Evolutionary conservation across 2,329 filamentous ascomycete species (phyloP).

Genomic region (Teratosphaeria gauchensis): DNA sequence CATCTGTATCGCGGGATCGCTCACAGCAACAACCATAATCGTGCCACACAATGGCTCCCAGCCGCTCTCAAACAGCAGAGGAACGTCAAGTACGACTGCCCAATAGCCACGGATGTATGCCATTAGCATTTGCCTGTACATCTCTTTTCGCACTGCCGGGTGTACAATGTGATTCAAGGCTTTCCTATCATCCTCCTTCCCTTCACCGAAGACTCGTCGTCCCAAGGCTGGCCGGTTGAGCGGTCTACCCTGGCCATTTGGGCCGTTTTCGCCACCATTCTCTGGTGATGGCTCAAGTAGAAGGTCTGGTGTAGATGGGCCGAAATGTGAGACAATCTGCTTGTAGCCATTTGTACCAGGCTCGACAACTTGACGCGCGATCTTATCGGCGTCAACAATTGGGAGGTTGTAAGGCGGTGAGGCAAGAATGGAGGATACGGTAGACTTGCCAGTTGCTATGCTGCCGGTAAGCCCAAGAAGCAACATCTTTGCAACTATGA

Average conservation of each 20-base stretch:
- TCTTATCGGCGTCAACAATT: conserved; percentile 84
- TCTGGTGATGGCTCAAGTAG: conserved; percentile 50
- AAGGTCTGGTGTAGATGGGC: conserved; percentile 73
- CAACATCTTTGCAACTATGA: conserved; percentile 51
- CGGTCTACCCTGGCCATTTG: conserved; percentile 55
- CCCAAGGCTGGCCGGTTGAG: conserved; percentile 83
- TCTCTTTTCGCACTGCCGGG: conserved; percentile 74
- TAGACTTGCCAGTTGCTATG: conserved; percentile 97
- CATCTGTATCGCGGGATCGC: conserved; percentile 74
- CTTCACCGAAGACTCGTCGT: conserved; percentile 73
- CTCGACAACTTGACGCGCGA: conserved; percentile 89
- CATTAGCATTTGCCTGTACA: conserved; percentile 64
- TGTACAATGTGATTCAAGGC: conserved; percentile 87
- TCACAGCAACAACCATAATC: conserved; percentile 78
- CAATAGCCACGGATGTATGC: conserved; percentile 68
- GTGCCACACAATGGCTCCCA: conserved; percentile 79
- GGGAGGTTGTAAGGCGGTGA: conserved; percentile 74
- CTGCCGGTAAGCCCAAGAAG: conserved; percentile 93
- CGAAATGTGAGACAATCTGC: conserved; percentile 74
- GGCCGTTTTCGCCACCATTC: conserved; percentile 40
- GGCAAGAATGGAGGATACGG: conserved; percentile 75
- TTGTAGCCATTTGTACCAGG: conserved; percentile 78
- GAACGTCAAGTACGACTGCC: conserved; percentile 88
- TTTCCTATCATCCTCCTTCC: conserved; percentile 61
- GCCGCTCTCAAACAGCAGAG: conserved; percentile 78